Conservation (phyloP, 805 yeast species). For the Helenozyma baotianmanensis region DNA sequence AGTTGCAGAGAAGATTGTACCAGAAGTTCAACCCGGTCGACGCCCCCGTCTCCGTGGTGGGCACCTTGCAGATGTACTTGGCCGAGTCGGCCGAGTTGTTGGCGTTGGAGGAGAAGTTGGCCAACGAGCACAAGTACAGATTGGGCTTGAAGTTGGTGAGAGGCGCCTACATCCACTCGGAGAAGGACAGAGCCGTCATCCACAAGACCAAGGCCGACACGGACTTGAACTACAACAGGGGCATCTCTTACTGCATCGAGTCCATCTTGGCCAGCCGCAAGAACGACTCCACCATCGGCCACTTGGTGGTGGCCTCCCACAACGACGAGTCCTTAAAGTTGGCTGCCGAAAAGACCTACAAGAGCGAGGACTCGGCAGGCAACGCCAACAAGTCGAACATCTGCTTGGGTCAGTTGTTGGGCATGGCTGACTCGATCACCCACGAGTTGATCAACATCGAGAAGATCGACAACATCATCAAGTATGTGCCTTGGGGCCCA, state of each 20-base stretch:
- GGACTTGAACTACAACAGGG: slow-evolving; percentile 71
- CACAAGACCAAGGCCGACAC: slow-evolving; percentile 75
- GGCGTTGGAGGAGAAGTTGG: slow-evolving; percentile 58
- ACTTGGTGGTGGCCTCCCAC: slow-evolving; percentile 88
- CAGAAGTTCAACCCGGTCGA: slow-evolving; percentile 60
- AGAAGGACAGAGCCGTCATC: slow-evolving; percentile 67
- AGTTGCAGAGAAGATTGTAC: slow-evolving; percentile 78
- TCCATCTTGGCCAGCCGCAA: slow-evolving; percentile 46
- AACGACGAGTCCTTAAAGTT: slow-evolving; percentile 71
- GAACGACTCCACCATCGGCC: slow-evolving; percentile 55
- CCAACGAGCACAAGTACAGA: slow-evolving; percentile 57
- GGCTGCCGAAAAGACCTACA: slow-evolving; percentile 55
- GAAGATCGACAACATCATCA: slow-evolving; percentile 70
- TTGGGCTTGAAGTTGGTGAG: slow-evolving; percentile 87
- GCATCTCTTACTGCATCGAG: slow-evolving; percentile 58
- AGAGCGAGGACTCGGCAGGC: slow-evolving; percentile 9
- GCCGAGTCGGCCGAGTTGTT: slow-evolving; percentile 64
- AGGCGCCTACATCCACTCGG: slow-evolving; percentile 94
- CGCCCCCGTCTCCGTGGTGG: slow-evolving; percentile 65
- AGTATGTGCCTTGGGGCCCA: slow-evolving; percentile 98
- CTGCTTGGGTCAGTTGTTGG: slow-evolving; percentile 84
- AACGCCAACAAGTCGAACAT: slow-evolving; percentile 48
- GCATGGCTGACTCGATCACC: slow-evolving; percentile 92
- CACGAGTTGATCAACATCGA: slow-evolving; percentile 63
- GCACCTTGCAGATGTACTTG: slow-evolving; percentile 91